Evolutionary conservation across 176 grass and related monocot species (phyloP).

Genomic region (Eleusine coracana): DNA sequence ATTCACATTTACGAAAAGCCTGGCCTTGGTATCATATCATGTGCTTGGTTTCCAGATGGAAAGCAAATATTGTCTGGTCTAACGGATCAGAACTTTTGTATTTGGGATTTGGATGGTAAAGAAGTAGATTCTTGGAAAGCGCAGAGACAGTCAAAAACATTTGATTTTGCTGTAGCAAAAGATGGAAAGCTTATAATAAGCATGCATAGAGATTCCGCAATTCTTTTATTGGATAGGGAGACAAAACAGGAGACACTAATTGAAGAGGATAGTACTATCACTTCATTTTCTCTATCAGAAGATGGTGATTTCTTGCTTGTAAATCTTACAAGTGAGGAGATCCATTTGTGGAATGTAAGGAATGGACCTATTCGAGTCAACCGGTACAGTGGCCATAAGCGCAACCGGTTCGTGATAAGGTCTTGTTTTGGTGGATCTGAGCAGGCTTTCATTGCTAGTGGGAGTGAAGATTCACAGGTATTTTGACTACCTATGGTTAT

Average conservation of each 20-base stretch:
- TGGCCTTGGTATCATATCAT: slow-evolving; percentile 61
- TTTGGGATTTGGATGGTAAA: slow-evolving; percentile 66
- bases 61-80: slow-evolving; percentile 60
- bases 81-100: slow-evolving; percentile 54
- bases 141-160: slow-evolving; percentile 53
- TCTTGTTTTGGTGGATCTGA: slow-evolving; percentile 93
- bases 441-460: slow-evolving; percentile 89
- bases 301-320: slow-evolving; percentile 89
- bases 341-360: slow-evolving; percentile 93
- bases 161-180: slow-evolving; percentile 64
- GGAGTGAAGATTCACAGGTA: slow-evolving; percentile 96
- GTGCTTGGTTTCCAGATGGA: slow-evolving; percentile 75
- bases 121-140: slow-evolving; percentile 70
- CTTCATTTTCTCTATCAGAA: slow-evolving; percentile 80
- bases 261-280: slow-evolving; percentile 68
- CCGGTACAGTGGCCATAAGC: slow-evolving; percentile 76
- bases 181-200: slow-evolving; percentile 75
- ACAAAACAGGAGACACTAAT: slow-evolving; percentile 67
- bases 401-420: slow-evolving; percentile 76
- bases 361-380: slow-evolving; percentile 62
- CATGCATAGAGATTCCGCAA: slow-evolving; percentile 48
- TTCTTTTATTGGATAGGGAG: slow-evolving; percentile 73
- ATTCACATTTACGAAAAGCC: slow-evolving; percentile 68
- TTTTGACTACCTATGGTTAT: neutral
- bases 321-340: slow-evolving; percentile 65